Percentiles rank a stretch among this genome's conserved stretches.
Evolutionary conservation across 2,329 filamentous ascomycete genomes (phyloP).

Genomic region (Sarocladiaceae sp.): DNA sequence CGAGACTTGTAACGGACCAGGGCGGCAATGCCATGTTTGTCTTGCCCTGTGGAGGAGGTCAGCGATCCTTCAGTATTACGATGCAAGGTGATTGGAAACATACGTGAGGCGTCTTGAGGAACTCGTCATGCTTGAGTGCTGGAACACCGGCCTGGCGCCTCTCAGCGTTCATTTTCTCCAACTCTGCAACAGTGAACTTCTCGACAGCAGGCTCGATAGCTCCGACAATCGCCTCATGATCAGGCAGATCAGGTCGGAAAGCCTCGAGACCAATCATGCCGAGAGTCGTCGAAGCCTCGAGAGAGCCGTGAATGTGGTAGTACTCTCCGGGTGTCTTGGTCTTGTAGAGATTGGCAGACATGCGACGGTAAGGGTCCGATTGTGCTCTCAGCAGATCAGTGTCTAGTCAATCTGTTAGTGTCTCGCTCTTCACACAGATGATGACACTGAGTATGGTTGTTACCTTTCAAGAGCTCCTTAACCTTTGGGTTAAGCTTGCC

Average conservation of each 20-base stretch:
- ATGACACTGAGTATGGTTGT: neutral
- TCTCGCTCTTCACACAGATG: neutral
- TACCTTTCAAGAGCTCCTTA: constrained; percentile 26
- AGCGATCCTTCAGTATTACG: neutral
- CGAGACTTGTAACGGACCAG: constrained; percentile 47
- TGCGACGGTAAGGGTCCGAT: constrained; percentile 64
- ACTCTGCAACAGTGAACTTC: constrained; percentile 47
- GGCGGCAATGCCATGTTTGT: constrained; percentile 35
- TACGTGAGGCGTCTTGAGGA: constrained; percentile 46
- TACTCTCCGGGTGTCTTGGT: constrained; percentile 63
- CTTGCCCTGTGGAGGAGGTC: constrained; percentile 41
- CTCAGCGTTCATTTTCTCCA: constrained; percentile 54
- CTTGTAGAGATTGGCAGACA: constrained; percentile 69
- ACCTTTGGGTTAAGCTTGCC: constrained; percentile 33
- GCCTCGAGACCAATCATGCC: constrained; percentile 66
- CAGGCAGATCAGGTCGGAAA: constrained; percentile 54
- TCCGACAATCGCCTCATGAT: constrained; percentile 55
- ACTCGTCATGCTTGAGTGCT: constrained; percentile 56
- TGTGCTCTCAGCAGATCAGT: constrained; percentile 69
- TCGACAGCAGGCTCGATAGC: constrained; percentile 57
- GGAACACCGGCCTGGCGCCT: constrained; percentile 57
- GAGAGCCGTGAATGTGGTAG: constrained; percentile 72
- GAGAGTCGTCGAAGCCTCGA: constrained; percentile 66
- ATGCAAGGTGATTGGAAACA: constrained; percentile 8
- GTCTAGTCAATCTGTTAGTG: constrained; percentile 40